A percentile compares a stretch with the other conserved stretches of the same genome.
Conservation (phyloP, 495 filamentous ascomycete genomes). For the Aspergillus affinis region DNA sequence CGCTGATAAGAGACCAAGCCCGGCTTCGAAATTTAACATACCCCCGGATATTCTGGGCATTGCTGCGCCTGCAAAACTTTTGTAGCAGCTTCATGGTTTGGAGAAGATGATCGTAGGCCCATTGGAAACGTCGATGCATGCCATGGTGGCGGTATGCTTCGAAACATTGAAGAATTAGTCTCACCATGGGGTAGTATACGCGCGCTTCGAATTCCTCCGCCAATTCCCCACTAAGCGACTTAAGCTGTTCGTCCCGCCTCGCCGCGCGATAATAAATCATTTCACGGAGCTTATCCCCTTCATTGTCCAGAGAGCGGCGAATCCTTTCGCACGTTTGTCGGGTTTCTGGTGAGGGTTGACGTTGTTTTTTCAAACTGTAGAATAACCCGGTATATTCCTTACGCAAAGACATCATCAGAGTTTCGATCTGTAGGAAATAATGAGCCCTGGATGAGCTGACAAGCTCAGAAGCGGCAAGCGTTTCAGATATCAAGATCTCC, state of each 20-base stretch:
- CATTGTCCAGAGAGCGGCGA: neutral
- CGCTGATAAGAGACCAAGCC: neutral
- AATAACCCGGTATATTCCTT: neutral
- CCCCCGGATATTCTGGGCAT: neutral
- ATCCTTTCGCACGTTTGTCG: neutral
- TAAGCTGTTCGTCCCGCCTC: neutral
- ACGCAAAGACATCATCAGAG: neutral
- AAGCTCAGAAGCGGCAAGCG: neutral
- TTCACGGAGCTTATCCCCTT: slow-evolving; percentile 11
- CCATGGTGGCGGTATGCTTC: slow-evolving; percentile 18
- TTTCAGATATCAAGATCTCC: neutral
- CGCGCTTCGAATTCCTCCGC: slow-evolving; percentile 25
- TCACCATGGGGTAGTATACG: slow-evolving; percentile 23
- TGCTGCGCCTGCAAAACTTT: slow-evolving; percentile 15
- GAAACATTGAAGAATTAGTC: slow-evolving; percentile 22
- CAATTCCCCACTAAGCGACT: slow-evolving; percentile 3
- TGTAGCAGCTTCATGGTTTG: slow-evolving; percentile 17
- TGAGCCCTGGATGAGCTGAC: neutral
- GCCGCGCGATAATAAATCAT: slow-evolving; percentile 9
- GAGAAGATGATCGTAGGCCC: slow-evolving; percentile 15
- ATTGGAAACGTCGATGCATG: slow-evolving; percentile 5
- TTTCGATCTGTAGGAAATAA: neutral
- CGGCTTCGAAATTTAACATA: slow-evolving; percentile 6
- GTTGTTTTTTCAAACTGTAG: neutral
- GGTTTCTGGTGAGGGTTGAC: neutral